phyloP scores from a whole-genome alignment of 1,284 basidiomycete species.

The Agaricales sp. region DNA sequence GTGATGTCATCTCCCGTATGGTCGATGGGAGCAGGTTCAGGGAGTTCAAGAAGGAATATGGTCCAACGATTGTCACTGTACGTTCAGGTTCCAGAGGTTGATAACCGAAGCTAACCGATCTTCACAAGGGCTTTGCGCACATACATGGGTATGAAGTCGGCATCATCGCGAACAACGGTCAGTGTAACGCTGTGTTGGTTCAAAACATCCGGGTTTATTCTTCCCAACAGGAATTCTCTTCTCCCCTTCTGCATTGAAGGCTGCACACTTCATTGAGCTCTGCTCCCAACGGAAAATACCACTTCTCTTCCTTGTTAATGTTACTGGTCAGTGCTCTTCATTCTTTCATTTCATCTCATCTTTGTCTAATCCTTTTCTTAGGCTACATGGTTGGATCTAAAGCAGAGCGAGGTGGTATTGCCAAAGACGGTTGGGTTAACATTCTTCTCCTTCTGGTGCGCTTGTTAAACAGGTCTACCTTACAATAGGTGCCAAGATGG shows the following conservation, averaged over 20 bases:
- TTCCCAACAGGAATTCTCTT: conserved; percentile 59
- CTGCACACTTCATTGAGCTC: conserved; percentile 90
- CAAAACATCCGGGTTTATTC: no score
- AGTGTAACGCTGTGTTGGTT: no score
- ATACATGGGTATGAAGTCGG: conserved; percentile 85
- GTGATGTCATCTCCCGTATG: conserved; percentile 85
- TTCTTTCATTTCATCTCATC: background rate
- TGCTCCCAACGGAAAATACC: conserved; percentile 90
- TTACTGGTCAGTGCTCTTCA: conserved; percentile 45
- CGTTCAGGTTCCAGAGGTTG: background rate
- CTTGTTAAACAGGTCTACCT: background rate
- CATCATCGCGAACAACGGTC: conserved; percentile 82
- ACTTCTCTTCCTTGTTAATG: conserved; percentile 88
- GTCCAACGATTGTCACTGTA: conserved; percentile 82
- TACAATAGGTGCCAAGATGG: conserved; percentile 76
- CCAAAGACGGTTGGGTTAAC: conserved; percentile 66
- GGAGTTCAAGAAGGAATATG: conserved; percentile 95
- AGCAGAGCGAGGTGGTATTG: conserved; percentile 90
- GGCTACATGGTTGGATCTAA: conserved; percentile 95
- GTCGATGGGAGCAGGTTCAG: conserved; percentile 89
- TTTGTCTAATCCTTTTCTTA: conserved; percentile 13
- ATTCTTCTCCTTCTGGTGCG: conserved; percentile 6
- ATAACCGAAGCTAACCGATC: background rate
- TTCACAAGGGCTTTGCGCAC: conserved; percentile 72
- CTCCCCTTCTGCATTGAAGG: conserved; percentile 88